Evolutionary conservation across 805 yeast genomes (phyloP).

Genomic region (Zygosaccharomyces lentus): DNA sequence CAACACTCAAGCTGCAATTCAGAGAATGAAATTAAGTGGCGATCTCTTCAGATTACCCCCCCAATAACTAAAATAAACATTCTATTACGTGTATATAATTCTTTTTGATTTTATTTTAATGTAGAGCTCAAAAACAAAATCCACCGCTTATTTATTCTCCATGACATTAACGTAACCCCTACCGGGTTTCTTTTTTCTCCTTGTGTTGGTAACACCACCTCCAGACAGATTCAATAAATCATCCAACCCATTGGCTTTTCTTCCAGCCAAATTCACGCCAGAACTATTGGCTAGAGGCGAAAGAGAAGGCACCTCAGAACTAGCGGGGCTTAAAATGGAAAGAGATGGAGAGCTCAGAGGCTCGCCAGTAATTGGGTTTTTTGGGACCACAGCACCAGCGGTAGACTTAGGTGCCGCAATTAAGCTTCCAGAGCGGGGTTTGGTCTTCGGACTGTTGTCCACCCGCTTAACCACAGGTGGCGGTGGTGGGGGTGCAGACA

Average conservation of each 20-base stretch:
- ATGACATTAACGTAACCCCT: conserved; percentile 69
- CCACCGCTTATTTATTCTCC: conserved; percentile 31
- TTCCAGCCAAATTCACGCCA: conserved; percentile 29
- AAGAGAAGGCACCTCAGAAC: conserved; percentile 11
- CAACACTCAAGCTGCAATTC: conserved; percentile 25
- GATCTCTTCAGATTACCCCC: conserved; percentile 31
- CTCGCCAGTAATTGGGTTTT: conserved; percentile 35
- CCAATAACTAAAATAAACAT: background rate
- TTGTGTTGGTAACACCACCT: conserved; percentile 28
- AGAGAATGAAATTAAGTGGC: conserved; percentile 32
- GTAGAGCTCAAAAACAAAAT: background rate
- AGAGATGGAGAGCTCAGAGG: conserved; percentile 16
- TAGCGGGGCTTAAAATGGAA: background rate
- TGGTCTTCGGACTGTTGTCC: conserved; percentile 31
- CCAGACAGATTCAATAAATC: conserved; percentile 41
- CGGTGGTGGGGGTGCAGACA: conserved; percentile 65
- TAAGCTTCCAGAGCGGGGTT: conserved; percentile 36
- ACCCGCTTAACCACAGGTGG: conserved; percentile 42
- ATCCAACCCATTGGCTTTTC: conserved; percentile 43
- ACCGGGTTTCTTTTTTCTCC: conserved; percentile 43
- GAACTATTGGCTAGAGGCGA: conserved; percentile 17
- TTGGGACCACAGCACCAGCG: conserved; percentile 34
- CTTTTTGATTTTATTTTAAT: background rate
- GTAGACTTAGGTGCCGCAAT: conserved; percentile 13
- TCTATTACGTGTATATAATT: conserved; percentile 4